Conservation (phyloP, 1,284 basidiomycete genomes). For the Mycosarcoma maydis region DNA sequence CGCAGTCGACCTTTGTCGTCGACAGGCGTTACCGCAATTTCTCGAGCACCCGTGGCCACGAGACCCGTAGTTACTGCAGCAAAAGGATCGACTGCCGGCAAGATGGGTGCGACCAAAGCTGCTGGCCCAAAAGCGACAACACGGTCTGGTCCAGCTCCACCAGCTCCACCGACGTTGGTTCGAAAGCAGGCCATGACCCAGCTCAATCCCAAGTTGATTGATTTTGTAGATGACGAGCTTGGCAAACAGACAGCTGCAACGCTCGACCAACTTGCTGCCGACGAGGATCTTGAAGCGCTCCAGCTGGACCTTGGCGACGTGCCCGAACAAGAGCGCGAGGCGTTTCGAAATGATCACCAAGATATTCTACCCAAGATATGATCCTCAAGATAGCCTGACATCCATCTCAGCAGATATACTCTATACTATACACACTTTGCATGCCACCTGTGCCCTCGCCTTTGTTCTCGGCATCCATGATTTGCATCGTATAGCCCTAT, state of each 20-base stretch:
- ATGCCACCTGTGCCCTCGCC: no score
- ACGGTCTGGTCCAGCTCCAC: background rate
- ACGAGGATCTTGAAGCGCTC: conserved; percentile 21
- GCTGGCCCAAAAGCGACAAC: background rate
- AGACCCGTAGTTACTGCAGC: background rate
- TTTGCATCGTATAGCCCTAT: no score
- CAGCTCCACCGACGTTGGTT: background rate
- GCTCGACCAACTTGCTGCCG: conserved; percentile 14
- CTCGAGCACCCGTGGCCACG: background rate
- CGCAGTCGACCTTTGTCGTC: conserved; percentile 7
- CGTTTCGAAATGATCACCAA: no score
- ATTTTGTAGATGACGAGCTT: conserved; percentile 41
- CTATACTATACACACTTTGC: no score
- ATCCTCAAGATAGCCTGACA: no score
- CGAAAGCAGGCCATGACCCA: conserved; percentile 6
- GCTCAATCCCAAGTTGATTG: conserved; percentile 34
- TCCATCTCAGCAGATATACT: no score
- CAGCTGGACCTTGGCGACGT: conserved; percentile 25
- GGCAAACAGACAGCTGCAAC: conserved; percentile 32
- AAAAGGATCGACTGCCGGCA: background rate
- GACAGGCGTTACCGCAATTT: background rate
- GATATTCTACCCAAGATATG: no score
- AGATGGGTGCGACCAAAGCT: background rate
- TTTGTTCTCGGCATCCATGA: no score
- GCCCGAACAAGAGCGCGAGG: background rate